phyloP scores from a whole-genome alignment of 2,329 filamentous ascomycete species.

The Paecilomyces formosus region DNA sequence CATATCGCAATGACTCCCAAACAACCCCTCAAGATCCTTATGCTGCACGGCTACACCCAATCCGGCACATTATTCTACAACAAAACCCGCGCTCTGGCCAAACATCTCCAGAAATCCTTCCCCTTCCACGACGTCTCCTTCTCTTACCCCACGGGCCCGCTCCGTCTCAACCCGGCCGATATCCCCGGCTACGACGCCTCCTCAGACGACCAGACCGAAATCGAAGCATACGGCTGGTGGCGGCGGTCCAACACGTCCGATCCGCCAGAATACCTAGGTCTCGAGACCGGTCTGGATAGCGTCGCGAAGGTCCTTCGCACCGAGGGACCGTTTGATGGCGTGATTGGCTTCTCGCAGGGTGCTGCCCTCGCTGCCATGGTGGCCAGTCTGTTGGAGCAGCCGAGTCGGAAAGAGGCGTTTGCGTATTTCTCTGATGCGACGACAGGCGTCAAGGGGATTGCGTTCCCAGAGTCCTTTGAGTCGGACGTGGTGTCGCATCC shows the following conservation, averaged over 20 bases:
- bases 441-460: slow-evolving; percentile 34
- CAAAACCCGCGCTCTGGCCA: slow-evolving; percentile 82
- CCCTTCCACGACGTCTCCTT: slow-evolving; percentile 52
- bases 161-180: slow-evolving; percentile 55
- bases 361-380: slow-evolving; percentile 66
- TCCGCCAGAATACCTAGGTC: slow-evolving; percentile 55
- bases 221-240: slow-evolving; percentile 81
- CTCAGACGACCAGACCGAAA: slow-evolving; percentile 22
- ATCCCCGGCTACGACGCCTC: slow-evolving; percentile 59
- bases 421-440: slow-evolving; percentile 24
- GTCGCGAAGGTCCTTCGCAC: slow-evolving; percentile 57
- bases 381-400: slow-evolving; percentile 60
- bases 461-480: slow-evolving; percentile 46
- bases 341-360: slow-evolving; percentile 78
- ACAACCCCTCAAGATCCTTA: slow-evolving; percentile 56
- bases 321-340: slow-evolving; percentile 65
- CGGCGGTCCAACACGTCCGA: slow-evolving; percentile 55
- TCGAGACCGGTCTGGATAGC: slow-evolving; percentile 60
- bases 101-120: slow-evolving; percentile 69
- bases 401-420: slow-evolving; percentile 40
- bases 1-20: too few relatives aligned
- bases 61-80: slow-evolving; percentile 75
- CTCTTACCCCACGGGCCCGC: slow-evolving; percentile 63
- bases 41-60: slow-evolving; percentile 87
- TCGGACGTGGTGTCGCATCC: slow-evolving; percentile 35